A percentile compares a stretch with the other conserved stretches of the same genome.
Evolutionary conservation across 805 yeast genomes (phyloP).

Genomic region (Yarrowia phangngaensis): DNA sequence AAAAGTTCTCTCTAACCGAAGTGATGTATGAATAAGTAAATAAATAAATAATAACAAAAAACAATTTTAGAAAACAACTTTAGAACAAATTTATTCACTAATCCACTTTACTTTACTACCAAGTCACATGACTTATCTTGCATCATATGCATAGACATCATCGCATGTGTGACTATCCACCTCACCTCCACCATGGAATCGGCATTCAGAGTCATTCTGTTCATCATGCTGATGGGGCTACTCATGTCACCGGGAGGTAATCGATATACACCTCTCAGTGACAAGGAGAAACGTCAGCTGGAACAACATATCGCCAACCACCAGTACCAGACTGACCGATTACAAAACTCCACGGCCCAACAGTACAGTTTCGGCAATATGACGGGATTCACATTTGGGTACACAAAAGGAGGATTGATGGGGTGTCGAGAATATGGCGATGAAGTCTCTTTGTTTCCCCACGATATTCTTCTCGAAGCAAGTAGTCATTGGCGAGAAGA

Average conservation of each 20-base stretch:
- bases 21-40: too few relatives aligned
- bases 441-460: conserved; percentile 5
- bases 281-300: conserved; percentile 17
- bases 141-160: conserved; percentile 16
- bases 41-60: background rate
- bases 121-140: conserved; percentile 26
- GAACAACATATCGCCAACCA: conserved; percentile 10
- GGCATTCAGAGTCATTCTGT: conserved; percentile 26
- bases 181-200: conserved; percentile 21
- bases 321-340: conserved; percentile 23
- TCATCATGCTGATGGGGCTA: conserved; percentile 26
- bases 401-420: conserved; percentile 11
- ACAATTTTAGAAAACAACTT: background rate
- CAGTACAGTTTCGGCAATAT: conserved; percentile 12
- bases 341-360: conserved; percentile 5
- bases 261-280: conserved; percentile 20
- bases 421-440: conserved; percentile 17
- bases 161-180: background rate
- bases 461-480: conserved; percentile 4
- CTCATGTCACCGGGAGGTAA: conserved; percentile 27
- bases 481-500: conserved; percentile 1
- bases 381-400: conserved; percentile 22
- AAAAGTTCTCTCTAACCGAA: too few relatives aligned
- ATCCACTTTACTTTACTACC: too few relatives aligned
- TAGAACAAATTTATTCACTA: too few relatives aligned